Conservation (phyloP, 139 green algal species). For the Auxenochlorella pyrenoidosa region DNA sequence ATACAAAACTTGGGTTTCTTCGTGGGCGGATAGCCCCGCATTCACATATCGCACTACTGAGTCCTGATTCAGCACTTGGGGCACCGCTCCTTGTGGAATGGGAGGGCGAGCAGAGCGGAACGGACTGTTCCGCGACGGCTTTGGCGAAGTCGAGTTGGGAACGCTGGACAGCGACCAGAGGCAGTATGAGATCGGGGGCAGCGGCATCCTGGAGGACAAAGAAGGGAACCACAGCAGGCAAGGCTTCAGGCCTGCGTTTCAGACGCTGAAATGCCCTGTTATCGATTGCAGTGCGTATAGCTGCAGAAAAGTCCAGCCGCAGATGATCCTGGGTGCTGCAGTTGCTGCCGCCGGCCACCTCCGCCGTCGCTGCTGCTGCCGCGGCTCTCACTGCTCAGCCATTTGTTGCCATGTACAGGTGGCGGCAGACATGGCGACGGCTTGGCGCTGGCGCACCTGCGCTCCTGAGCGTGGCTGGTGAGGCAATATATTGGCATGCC, state of each 20-base stretch:
- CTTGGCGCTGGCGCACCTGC: background rate
- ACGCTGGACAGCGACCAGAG: background rate
- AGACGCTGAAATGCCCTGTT: too few relatives aligned
- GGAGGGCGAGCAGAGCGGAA: too few relatives aligned
- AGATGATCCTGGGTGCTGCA: too few relatives aligned
- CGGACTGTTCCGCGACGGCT: background rate
- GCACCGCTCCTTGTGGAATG: too few relatives aligned
- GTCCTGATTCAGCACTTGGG: too few relatives aligned
- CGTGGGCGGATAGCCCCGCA: too few relatives aligned
- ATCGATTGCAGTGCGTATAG: too few relatives aligned
- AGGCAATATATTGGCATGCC: background rate
- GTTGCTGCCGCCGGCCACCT: background rate
- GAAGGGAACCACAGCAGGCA: background rate
- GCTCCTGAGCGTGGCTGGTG: background rate
- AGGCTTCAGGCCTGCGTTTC: background rate
- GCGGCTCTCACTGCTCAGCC: too few relatives aligned
- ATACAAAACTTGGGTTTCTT: too few relatives aligned
- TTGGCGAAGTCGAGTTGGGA: background rate
- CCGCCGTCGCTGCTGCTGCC: too few relatives aligned
- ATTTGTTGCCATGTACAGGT: background rate
- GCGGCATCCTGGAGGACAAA: background rate
- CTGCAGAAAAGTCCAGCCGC: too few relatives aligned
- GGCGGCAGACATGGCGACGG: background rate
- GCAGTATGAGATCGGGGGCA: background rate
- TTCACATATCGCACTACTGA: too few relatives aligned